phyloP scores from a whole-genome alignment of 2,329 filamentous ascomycete species.

The Stemphylium lycopersici region DNA sequence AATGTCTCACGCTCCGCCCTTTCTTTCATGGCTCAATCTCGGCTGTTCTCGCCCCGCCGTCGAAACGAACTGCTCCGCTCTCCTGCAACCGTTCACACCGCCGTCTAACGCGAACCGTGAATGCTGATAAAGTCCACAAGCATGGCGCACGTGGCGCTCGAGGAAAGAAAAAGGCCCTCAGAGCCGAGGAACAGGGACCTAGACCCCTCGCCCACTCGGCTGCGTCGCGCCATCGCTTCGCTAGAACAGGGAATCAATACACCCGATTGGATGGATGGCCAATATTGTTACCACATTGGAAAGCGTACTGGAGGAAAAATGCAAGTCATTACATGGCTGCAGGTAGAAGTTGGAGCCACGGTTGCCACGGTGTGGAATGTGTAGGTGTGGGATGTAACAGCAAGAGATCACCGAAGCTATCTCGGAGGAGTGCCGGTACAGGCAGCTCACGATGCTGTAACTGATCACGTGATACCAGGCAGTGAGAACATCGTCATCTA shows the following conservation, averaged over 20 bases:
- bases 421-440: too few relatives aligned
- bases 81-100: slow-evolving; percentile 25
- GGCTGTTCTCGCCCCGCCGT: slow-evolving; percentile 33
- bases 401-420: too few relatives aligned
- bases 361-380: too few relatives aligned
- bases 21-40: slow-evolving; percentile 26
- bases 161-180: slow-evolving; percentile 1
- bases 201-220: slow-evolving; percentile 7
- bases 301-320: neutral
- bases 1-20: slow-evolving; percentile 19
- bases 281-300: slow-evolving; percentile 3
- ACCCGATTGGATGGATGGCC: slow-evolving; percentile 19
- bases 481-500: too few relatives aligned
- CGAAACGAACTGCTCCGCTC: slow-evolving; percentile 24
- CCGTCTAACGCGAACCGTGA: slow-evolving; percentile 21
- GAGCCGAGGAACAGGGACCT: slow-evolving; percentile 10
- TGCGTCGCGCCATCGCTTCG: slow-evolving; percentile 6
- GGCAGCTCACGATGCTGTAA: too few relatives aligned
- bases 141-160: slow-evolving; percentile 13
- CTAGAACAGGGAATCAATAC: slow-evolving; percentile 1
- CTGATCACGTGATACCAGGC: too few relatives aligned
- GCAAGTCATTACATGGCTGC: neutral
- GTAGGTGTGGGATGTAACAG: too few relatives aligned
- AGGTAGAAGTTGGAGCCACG: too few relatives aligned
- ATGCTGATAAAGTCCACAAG: slow-evolving; percentile 1